A percentile compares a stretch with the other conserved stretches of the same genome.
Conservation (phyloP, 1,139 yeast genomes). For the Arxiozyma slooffiae region DNA sequence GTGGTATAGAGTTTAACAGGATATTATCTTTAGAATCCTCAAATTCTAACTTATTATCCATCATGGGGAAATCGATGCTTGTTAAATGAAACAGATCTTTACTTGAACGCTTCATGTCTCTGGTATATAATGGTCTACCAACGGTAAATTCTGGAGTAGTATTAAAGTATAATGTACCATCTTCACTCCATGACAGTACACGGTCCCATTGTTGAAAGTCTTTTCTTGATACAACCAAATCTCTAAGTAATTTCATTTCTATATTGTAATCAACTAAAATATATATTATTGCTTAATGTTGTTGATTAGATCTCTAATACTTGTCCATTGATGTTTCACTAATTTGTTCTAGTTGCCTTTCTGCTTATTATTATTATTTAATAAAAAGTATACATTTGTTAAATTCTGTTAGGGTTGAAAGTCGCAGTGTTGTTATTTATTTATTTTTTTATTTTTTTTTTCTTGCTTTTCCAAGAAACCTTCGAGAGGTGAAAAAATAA, state of each 20-base stretch:
- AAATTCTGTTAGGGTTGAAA: no score
- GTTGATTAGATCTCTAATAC: neutral
- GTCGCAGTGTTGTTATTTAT: neutral
- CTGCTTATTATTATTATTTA: neutral
- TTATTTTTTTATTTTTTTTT: neutral
- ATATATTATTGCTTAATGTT: neutral
- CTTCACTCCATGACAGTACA: slow-evolving; percentile 23
- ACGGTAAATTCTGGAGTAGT: slow-evolving; percentile 24
- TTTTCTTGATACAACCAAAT: slow-evolving; percentile 21
- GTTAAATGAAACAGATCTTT: slow-evolving; percentile 22
- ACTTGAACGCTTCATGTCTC: slow-evolving; percentile 13
- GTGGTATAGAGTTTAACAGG: slow-evolving; percentile 25
- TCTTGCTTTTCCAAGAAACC: neutral
- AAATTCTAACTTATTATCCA: slow-evolving; percentile 25
- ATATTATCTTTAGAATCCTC: slow-evolving; percentile 17
- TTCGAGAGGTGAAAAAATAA: neutral
- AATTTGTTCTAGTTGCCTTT: neutral
- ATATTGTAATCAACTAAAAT: neutral
- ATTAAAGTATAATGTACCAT: slow-evolving; percentile 24
- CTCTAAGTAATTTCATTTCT: slow-evolving; percentile 24
- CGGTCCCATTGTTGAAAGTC: slow-evolving; percentile 25
- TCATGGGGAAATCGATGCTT: slow-evolving; percentile 13
- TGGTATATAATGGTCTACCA: slow-evolving; percentile 21
- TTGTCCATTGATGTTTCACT: no score
- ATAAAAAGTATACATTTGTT: no score